Base-by-base conservation (phyloP, 495 filamentous ascomycete genomes). In the Hypoxylon trugodes region DNA sequence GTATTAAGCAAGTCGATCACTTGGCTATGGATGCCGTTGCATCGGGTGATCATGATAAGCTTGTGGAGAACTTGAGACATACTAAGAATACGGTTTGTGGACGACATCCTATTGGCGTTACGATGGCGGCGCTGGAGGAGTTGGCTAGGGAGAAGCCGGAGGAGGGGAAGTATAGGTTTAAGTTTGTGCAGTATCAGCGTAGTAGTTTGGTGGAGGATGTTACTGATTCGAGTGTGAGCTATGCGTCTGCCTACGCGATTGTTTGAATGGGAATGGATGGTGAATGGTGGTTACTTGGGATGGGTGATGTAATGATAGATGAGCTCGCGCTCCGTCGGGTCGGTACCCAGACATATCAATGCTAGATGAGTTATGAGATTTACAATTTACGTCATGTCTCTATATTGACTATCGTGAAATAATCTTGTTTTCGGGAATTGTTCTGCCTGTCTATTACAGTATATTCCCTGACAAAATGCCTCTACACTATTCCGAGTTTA, bases 71-170 rank as follows among this genome's bases (percentile, higher is more conserved):
- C 18, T 74, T 98, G 33, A 76, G 83, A 30, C 76, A 81, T 32
- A 98, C 93, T 0, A 86, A 84, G 28, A 99, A 99, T 66, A 97
- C 95, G 1, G 92, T 99, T 24, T 99, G 95, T 66, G 95, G 95
- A 45, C 80, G 93, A 36, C 96, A 99, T 81, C 95, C 95, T 0
- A 98, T 99, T 65, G 93, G 96, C 0, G 89, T 99, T 9, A 83
- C 96, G 8, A 91, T 99, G 90, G 92, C 92, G 1, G 93, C 87
- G 0, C 70, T 97, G 57, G 93, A 97, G 76, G 73, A 72, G 35
- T 68, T 89, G 53, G 61, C 73, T 2, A 66, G 75, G 37, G 75
- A 70, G 12, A 65, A 70, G 9, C 71, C 69, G 21, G 74, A 69
- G 6, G 69, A 66, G 10, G 78, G 78, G 22, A 82, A 83, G 70